A percentile compares a stretch with the other conserved stretches of the same genome.
phyloP scores from a whole-genome alignment of 2,329 filamentous ascomycete species.

The Onygena corvina region DNA sequence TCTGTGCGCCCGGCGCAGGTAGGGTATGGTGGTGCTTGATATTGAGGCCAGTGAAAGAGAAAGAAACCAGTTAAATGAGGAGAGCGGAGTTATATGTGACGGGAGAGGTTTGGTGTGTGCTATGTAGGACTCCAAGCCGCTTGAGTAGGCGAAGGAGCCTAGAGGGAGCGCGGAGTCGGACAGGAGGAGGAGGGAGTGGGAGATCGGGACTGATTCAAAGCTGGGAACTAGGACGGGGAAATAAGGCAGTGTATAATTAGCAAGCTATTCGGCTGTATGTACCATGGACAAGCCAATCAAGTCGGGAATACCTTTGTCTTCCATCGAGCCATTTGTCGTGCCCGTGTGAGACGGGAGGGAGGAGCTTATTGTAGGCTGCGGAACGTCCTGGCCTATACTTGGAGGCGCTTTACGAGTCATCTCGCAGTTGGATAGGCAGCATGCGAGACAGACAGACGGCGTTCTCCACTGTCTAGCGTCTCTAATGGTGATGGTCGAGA shows the following conservation, averaged over 20 bases:
- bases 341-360: no score
- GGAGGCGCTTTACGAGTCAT: no score
- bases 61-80: slow-evolving; percentile 45
- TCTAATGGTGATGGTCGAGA: background rate
- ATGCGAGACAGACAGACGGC: no score
- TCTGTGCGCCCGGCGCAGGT: slow-evolving; percentile 46
- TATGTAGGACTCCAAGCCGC: slow-evolving; percentile 52
- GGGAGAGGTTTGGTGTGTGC: slow-evolving; percentile 41
- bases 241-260: background rate
- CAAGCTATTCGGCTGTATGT: no score
- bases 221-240: background rate
- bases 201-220: slow-evolving; percentile 14
- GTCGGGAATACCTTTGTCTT: no score
- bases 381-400: no score
- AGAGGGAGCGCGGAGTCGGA: slow-evolving; percentile 53
- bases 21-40: slow-evolving; percentile 48
- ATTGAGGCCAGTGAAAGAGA: slow-evolving; percentile 46
- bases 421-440: no score
- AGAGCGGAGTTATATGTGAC: slow-evolving; percentile 21
- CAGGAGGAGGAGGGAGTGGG: slow-evolving; percentile 48
- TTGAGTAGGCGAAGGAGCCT: slow-evolving; percentile 55
- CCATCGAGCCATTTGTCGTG: no score
- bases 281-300: no score
- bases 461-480: no score
- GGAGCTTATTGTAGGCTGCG: no score